Conservation (phyloP, 2,329 filamentous ascomycete genomes). For the Hortaea werneckii region DNA sequence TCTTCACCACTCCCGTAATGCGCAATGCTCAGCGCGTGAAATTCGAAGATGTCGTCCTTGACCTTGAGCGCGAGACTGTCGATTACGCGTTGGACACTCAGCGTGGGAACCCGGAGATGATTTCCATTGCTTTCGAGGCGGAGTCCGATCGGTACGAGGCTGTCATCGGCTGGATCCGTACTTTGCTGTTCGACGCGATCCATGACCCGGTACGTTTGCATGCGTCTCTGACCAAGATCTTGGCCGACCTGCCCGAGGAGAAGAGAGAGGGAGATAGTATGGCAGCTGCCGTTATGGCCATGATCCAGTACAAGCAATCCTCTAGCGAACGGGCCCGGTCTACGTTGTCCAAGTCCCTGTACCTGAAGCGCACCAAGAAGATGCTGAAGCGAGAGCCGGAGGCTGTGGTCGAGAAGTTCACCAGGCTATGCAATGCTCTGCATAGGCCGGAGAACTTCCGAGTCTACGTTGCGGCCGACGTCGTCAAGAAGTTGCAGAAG, state of each 20-base stretch:
- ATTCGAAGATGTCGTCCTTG: slow-evolving; percentile 86
- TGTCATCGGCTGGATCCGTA: slow-evolving; percentile 73
- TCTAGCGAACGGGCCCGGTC: slow-evolving; percentile 68
- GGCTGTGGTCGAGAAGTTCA: slow-evolving; percentile 65
- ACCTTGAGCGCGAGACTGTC: slow-evolving; percentile 84
- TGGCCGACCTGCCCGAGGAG: slow-evolving; percentile 82
- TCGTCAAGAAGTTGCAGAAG: slow-evolving; percentile 56
- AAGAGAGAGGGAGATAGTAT: slow-evolving; percentile 75
- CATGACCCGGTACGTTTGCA: slow-evolving; percentile 64
- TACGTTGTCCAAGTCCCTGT: slow-evolving; percentile 76
- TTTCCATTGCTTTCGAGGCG: slow-evolving; percentile 72
- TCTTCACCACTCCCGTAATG: slow-evolving; percentile 84
- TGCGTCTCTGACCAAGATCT: slow-evolving; percentile 62
- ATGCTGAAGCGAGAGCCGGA: slow-evolving; percentile 68
- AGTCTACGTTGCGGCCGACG: slow-evolving; percentile 69
- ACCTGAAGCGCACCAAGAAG: slow-evolving; percentile 75
- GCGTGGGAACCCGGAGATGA: slow-evolving; percentile 67
- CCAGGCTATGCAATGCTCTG: slow-evolving; percentile 63
- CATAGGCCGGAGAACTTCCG: slow-evolving; percentile 81
- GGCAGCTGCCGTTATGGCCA: slow-evolving; percentile 54
- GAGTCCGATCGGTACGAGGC: slow-evolving; percentile 80
- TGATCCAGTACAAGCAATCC: slow-evolving; percentile 68
- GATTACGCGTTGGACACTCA: slow-evolving; percentile 66
- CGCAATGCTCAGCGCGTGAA: slow-evolving; percentile 65
- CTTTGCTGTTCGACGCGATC: slow-evolving; percentile 77